Evolutionary conservation across 768 basidiomycete species (phyloP), one percentile per base, ranked within the genome.

Genomic region (Chlorophyllum brunneum): DNA sequence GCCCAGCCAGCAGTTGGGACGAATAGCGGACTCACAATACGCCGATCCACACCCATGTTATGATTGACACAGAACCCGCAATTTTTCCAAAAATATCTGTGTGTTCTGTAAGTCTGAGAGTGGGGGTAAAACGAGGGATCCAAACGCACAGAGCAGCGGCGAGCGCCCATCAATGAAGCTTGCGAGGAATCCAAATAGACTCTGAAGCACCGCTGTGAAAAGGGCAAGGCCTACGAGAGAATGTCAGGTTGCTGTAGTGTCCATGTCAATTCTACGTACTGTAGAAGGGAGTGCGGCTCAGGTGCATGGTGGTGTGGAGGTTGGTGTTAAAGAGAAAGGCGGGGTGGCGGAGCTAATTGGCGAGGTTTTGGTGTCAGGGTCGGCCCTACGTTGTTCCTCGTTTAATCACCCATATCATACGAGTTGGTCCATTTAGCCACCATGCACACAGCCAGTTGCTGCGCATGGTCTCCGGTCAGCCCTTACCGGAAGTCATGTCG

Each of bases 21-120:
- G 29, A 48, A 40, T 27, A 11, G 18, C n/a, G 20, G 11, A 59
- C 67, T 56, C 48, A 71, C 70, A 70, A 54, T 11, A 69, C 58
- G 0, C 59, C 62, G 41, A 67, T 61, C 70, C 70, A 69, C 20
- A 67, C 54, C 67, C 67, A 70, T 10, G 69, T 70, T 24, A 54
- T 57, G 7, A 67, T 55, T 5, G 67, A 65, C 16, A 66, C 43
- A 5, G 57, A 59, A 15, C 65, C 66, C 27, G 67, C 66, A 9
- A 68, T 56, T 44, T 67, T 65, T 2, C 67, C 68, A 48, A 70
- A 68, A 24, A 69, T 58, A 29, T 65, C 69, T 68, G 54, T 26
- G n/a, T n/a, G n/a, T n/a, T n/a, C n/a, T n/a, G n/a, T n/a, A n/a
- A n/a, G n/a, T n/a, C n/a, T n/a, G n/a, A n/a, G n/a, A n/a, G n/a